Evolutionary conservation across 108 stramenopile species (phyloP), one percentile per base, ranked within the genome.

Genomic region (Parietichytrium sp.): DNA sequence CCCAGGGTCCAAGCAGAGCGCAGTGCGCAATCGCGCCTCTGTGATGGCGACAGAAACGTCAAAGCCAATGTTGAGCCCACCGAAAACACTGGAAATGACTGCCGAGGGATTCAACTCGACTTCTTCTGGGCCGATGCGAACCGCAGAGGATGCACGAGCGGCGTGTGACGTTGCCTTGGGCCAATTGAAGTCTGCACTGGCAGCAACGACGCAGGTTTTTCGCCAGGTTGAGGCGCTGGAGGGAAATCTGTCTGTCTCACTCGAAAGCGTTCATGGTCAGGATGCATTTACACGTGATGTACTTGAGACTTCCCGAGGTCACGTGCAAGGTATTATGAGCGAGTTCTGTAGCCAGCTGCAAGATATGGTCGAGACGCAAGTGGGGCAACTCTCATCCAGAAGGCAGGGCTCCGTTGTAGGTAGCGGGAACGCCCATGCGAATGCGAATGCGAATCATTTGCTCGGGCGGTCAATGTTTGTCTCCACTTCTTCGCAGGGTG

Each of bases 201-300:
- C 61, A n/a, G 12, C 36, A 16, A 72, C 61, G 38, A 42, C 61
- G 12, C 38, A 72, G 2, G 42, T 72, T 25, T 27, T 72, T 6
- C 61, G 61, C 61, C 61, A 72, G 61, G 61, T 72, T 6, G 61
- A 72, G 61, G 36, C 61, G 8, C 42, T 72, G 29, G 61, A 72
- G 15, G 61, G 38, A 27, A 72, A 72, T 2, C 20, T 72, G 42
- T 45, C 61, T 6, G 61, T 45, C 23, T 72, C 61, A 27, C 33
- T 72, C n/a, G 45, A 33, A 42, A 8, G 61, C 20, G 45, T 33
- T 27, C 61, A 72, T 10, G 61, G 61, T n/a, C 38, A 8, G n/a
- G 61, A 72, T 20, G 61, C 61, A 13, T 72, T 72, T 45, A 25
- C 61, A 72, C 1, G 38, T 6, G 45, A 33, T 13, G 61, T 72